Conservation (phyloP, 2,329 filamentous ascomycete species). For the Phyllosticta citrichinensis region DNA sequence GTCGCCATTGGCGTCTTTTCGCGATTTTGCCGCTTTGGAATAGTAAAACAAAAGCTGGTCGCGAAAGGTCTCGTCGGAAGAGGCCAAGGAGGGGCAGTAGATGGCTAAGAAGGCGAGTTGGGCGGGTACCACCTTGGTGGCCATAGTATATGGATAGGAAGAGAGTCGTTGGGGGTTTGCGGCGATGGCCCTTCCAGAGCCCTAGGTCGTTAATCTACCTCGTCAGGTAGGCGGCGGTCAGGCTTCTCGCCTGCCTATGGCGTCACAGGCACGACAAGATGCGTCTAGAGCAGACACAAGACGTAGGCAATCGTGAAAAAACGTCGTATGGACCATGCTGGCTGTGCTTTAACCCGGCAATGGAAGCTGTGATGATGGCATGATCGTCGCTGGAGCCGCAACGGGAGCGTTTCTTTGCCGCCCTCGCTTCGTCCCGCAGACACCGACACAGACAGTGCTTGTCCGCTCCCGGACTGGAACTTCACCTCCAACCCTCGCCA, state of each 20-base stretch:
- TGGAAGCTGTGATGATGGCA: background rate
- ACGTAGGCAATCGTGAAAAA: background rate
- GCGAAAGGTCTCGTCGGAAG: slow-evolving; percentile 59
- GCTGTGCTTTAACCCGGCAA: background rate
- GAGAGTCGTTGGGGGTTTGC: background rate
- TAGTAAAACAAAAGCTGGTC: slow-evolving; percentile 93
- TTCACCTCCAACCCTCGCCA: background rate
- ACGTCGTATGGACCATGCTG: background rate
- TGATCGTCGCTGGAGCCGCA: background rate
- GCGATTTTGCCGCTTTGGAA: slow-evolving; percentile 32
- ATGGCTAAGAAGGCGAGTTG: slow-evolving; percentile 86
- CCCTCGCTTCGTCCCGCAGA: background rate
- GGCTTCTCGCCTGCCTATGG: background rate
- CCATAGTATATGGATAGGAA: slow-evolving; percentile 1
- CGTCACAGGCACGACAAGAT: background rate
- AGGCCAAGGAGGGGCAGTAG: slow-evolving; percentile 79
- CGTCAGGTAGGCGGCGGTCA: background rate
- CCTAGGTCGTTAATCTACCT: background rate
- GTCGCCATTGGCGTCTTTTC: slow-evolving; percentile 16
- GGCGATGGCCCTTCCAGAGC: background rate
- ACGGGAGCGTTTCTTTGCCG: background rate
- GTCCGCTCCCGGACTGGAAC: background rate
- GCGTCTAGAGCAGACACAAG: background rate
- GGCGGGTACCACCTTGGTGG: slow-evolving; percentile 53
- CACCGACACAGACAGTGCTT: background rate